Evolutionary conservation across 345 rosid species (phyloP).

Genomic region (Citrus mangshanensis): DNA sequence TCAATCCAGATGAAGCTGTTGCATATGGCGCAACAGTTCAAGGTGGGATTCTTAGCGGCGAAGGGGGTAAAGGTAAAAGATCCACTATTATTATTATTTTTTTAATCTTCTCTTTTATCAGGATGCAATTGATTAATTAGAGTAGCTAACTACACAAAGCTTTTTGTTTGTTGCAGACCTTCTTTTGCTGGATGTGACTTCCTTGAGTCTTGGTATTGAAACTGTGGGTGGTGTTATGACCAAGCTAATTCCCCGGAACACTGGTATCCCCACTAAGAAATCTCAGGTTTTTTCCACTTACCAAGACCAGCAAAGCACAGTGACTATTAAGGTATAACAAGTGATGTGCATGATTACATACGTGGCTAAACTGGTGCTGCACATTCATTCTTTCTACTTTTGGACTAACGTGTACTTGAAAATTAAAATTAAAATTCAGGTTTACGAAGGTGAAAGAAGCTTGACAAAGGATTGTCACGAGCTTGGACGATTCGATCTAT

Average conservation of each 20-base stretch:
- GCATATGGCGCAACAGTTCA: slow-evolving; percentile 63
- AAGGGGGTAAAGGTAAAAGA: slow-evolving; percentile 47
- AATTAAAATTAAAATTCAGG: slow-evolving; percentile 13
- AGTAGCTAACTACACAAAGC: no score
- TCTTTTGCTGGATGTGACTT: slow-evolving; percentile 46
- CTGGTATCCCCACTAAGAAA: slow-evolving; percentile 44
- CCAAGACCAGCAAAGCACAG: slow-evolving; percentile 49
- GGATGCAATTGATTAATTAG: no score
- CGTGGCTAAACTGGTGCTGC: not conserved
- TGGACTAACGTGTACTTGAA: not conserved
- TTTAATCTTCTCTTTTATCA: no score
- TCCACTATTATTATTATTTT: no score
- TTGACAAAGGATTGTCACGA: slow-evolving; percentile 46
- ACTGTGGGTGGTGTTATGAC: slow-evolving; percentile 61
- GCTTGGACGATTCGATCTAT: slow-evolving; percentile 50
- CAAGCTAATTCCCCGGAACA: slow-evolving; percentile 48
- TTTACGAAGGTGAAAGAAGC: slow-evolving; percentile 53
- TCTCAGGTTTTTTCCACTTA: slow-evolving; percentile 47
- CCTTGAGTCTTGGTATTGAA: slow-evolving; percentile 52
- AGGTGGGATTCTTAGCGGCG: slow-evolving; percentile 46
- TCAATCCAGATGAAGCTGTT: slow-evolving; percentile 64
- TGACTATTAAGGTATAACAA: slow-evolving; percentile 37
- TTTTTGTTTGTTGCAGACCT: slow-evolving; percentile 26
- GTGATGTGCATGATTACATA: not conserved
- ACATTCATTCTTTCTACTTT: not conserved